Percentiles rank a stretch among this genome's conserved stretches.
Evolutionary conservation across 1,139 yeast genomes (phyloP).

Genomic region (Arxiozyma bovina): DNA sequence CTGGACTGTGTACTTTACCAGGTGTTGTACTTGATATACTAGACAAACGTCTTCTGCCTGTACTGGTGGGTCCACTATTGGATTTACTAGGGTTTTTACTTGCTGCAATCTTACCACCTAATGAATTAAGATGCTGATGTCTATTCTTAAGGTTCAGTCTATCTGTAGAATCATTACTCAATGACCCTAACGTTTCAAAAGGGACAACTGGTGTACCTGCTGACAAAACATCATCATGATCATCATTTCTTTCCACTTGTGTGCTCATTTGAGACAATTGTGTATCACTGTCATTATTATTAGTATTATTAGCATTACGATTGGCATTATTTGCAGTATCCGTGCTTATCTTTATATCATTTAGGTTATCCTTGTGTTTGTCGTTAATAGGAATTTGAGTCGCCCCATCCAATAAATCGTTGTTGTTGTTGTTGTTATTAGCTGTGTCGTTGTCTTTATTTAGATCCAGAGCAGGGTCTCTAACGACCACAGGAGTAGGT

Average conservation of each 20-base stretch:
- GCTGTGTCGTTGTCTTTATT: constrained; percentile 6
- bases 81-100: neutral
- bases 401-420: constrained; percentile 8
- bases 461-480: constrained; percentile 3
- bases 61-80: neutral
- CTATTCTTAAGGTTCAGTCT: constrained; percentile 16
- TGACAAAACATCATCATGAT: neutral
- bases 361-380: neutral
- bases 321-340: neutral
- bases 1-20: neutral
- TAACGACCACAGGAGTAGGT: constrained; percentile 5
- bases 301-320: neutral
- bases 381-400: constrained; percentile 5
- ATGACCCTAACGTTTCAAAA: constrained; percentile 25
- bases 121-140: neutral
- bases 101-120: neutral
- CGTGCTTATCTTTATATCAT: neutral
- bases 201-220: constrained; percentile 8
- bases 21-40: constrained; percentile 15
- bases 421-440: neutral
- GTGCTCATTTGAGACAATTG: constrained; percentile 14
- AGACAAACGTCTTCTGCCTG: constrained; percentile 19
- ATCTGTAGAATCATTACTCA: constrained; percentile 14
- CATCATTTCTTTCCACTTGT: constrained; percentile 7
- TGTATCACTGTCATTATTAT: neutral